Evolutionary conservation across 768 basidiomycete species (phyloP).

Genomic region (Boletus sp.): DNA sequence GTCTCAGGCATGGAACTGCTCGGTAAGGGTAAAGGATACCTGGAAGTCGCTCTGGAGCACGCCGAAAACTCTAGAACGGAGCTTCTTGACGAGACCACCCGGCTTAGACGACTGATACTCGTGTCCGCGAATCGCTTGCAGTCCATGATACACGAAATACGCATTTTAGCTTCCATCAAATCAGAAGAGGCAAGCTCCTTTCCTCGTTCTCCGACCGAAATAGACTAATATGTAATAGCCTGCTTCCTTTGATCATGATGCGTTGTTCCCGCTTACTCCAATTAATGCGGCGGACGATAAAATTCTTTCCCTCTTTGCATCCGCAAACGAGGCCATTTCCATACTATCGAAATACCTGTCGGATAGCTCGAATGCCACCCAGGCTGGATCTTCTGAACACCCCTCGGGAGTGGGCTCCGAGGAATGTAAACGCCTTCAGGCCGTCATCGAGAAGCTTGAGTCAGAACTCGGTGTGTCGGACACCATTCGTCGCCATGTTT

Average conservation of each 20-base stretch:
- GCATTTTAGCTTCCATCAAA: slow-evolving; percentile 37
- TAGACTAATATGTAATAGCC: slow-evolving; percentile 36
- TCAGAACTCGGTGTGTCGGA: slow-evolving; percentile 54
- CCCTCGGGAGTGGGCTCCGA: slow-evolving; percentile 29
- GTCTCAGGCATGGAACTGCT: slow-evolving; percentile 44
- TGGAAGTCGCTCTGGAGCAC: slow-evolving; percentile 70
- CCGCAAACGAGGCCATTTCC: slow-evolving; percentile 38
- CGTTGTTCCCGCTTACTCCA: slow-evolving; percentile 54
- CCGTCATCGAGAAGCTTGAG: slow-evolving; percentile 49
- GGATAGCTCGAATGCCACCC: slow-evolving; percentile 7
- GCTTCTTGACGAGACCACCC: slow-evolving; percentile 63
- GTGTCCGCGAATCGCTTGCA: slow-evolving; percentile 66
- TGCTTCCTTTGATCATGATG: slow-evolving; percentile 42
- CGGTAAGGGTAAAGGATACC: slow-evolving; percentile 51
- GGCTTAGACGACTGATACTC: slow-evolving; percentile 59
- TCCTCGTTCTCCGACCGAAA: background rate
- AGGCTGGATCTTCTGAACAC: slow-evolving; percentile 16
- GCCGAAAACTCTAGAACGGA: slow-evolving; percentile 64
- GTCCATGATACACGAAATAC: slow-evolving; percentile 48
- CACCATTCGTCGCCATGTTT: background rate
- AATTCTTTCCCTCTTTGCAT: slow-evolving; percentile 42
- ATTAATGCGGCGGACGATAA: slow-evolving; percentile 49
- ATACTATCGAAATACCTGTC: slow-evolving; percentile 30
- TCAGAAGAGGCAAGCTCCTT: slow-evolving; percentile 46
- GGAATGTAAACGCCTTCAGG: slow-evolving; percentile 52